Evolutionary conservation across 1,139 yeast genomes (phyloP).

Genomic region (Petasospora fabianii): DNA sequence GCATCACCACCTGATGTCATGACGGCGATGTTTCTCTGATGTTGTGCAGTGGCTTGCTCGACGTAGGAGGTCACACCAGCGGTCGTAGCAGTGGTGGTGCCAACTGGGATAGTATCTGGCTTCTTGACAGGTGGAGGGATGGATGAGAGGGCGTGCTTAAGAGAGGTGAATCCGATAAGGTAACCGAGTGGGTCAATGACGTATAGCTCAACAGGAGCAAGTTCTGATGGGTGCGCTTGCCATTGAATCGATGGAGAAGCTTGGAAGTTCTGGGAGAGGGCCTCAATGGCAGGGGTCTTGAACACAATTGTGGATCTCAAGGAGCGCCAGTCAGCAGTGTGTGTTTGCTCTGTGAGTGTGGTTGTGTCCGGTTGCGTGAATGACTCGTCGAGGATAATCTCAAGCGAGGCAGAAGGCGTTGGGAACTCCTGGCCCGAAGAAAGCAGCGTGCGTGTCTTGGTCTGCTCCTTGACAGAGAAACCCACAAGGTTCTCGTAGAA

Average conservation of each 20-base stretch:
- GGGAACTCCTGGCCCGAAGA: slow-evolving; percentile 34
- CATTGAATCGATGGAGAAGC: slow-evolving; percentile 23
- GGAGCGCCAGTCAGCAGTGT: slow-evolving; percentile 35
- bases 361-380: slow-evolving; percentile 15
- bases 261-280: slow-evolving; percentile 28
- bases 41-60: slow-evolving; percentile 22
- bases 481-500: slow-evolving; percentile 49
- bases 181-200: slow-evolving; percentile 66
- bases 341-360: slow-evolving; percentile 12
- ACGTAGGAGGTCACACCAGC: slow-evolving; percentile 12
- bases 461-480: slow-evolving; percentile 33
- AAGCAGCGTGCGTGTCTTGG: slow-evolving; percentile 32
- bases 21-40: slow-evolving; percentile 77
- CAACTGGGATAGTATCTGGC: not conserved
- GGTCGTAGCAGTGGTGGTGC: slow-evolving; percentile 6
- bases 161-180: slow-evolving; percentile 62
- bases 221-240: slow-evolving; percentile 53
- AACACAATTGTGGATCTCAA: slow-evolving; percentile 32
- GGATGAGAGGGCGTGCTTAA: slow-evolving; percentile 54
- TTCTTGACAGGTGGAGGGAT: slow-evolving; percentile 38
- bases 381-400: slow-evolving; percentile 17
- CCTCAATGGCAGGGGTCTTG: slow-evolving; percentile 29
- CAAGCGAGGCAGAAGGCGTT: slow-evolving; percentile 30
- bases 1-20: slow-evolving; percentile 99
- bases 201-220: slow-evolving; percentile 65